Evolutionary conservation across 257 asterid species (phyloP).

Genomic region (Capsicum chinense): DNA sequence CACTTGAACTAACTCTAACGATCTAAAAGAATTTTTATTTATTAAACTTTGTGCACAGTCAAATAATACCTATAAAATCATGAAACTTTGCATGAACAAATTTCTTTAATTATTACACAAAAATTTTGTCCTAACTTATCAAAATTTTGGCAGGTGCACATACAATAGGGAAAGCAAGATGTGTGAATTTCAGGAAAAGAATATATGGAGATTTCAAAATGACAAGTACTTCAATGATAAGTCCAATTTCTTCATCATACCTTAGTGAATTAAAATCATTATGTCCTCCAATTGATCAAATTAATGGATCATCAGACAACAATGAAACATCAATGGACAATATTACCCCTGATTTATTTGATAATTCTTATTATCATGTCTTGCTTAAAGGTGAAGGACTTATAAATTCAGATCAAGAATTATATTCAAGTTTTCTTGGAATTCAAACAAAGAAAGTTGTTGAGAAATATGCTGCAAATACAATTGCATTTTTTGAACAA

Average conservation of each 20-base stretch:
- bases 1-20: no score
- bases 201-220: conserved; percentile 65
- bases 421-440: conserved; percentile 72
- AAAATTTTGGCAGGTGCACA: conserved; percentile 69
- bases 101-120: neutral
- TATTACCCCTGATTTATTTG: conserved; percentile 66
- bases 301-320: conserved; percentile 51
- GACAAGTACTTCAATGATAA: conserved; percentile 45
- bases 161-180: conserved; percentile 91
- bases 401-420: conserved; percentile 73
- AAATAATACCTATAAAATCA: no score
- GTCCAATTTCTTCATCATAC: conserved; percentile 52
- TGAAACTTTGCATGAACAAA: no score
- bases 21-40: no score
- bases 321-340: conserved; percentile 81
- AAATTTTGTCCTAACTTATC: neutral
- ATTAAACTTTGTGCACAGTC: no score
- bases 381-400: conserved; percentile 71
- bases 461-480: conserved; percentile 61
- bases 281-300: conserved; percentile 51
- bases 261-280: conserved; percentile 56
- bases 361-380: conserved; percentile 73
- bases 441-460: conserved; percentile 67
- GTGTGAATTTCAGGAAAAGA: conserved; percentile 74
- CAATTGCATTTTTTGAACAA: conserved; percentile 77